Evolutionary conservation across 805 yeast genomes (phyloP).

Genomic region (Ogataea nitratoaversa): DNA sequence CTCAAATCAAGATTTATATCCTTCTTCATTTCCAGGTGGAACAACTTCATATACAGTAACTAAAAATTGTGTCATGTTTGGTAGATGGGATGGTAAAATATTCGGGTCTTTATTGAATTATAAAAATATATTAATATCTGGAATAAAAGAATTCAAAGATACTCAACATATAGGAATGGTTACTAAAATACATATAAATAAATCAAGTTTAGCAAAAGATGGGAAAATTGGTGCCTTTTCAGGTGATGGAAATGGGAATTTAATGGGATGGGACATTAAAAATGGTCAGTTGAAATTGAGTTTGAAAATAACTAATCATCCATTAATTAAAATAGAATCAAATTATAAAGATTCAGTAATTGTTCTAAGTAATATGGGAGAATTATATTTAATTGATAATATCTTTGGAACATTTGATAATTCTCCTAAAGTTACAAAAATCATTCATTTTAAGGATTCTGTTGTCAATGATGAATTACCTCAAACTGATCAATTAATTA

Average conservation of each 20-base stretch:
- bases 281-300: conserved; percentile 9
- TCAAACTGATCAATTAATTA: conserved; percentile 8
- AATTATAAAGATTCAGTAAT: conserved; percentile 27
- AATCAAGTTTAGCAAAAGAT: conserved; percentile 19
- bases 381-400: conserved; percentile 19
- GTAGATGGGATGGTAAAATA: conserved; percentile 33
- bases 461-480: neutral
- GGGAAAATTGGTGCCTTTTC: conserved; percentile 29
- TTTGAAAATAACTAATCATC: conserved; percentile 10
- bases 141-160: conserved; percentile 18
- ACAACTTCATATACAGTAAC: conserved; percentile 28
- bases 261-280: conserved; percentile 32
- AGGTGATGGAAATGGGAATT: conserved; percentile 27
- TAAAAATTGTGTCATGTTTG: conserved; percentile 25
- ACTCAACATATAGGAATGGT: conserved; percentile 20
- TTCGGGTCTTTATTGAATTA: conserved; percentile 25
- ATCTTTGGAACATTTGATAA: conserved; percentile 14
- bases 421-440: conserved; percentile 3
- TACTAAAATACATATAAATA: conserved; percentile 19
- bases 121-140: conserved; percentile 21
- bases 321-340: conserved; percentile 24
- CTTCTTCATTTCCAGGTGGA: conserved; percentile 27
- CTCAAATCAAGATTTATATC: conserved; percentile 16
- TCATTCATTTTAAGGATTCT: conserved; percentile 1
- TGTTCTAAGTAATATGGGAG: conserved; percentile 20